Evolutionary conservation across 2,329 filamentous ascomycete genomes (phyloP).

Genomic region (Biscogniauxia sp.): DNA sequence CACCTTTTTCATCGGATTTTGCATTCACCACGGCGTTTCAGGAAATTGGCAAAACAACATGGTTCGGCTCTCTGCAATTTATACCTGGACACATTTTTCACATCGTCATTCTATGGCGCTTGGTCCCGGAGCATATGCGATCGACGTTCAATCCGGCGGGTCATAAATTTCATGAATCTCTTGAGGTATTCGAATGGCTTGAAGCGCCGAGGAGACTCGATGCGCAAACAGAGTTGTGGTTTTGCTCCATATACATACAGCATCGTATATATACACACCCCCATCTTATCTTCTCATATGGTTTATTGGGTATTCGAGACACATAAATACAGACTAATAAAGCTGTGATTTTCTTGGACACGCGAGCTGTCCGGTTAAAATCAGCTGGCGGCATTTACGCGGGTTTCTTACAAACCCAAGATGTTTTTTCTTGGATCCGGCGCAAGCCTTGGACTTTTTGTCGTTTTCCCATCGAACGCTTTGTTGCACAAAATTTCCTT

Average conservation of each 20-base stretch:
- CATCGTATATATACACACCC: slow-evolving; percentile 15
- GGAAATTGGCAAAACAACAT: slow-evolving; percentile 13
- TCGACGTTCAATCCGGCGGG: slow-evolving; percentile 13
- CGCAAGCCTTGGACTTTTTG: slow-evolving; percentile 1
- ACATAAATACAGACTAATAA: neutral
- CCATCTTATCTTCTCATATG: slow-evolving; percentile 1
- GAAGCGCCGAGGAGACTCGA: neutral
- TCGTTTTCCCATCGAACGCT: neutral
- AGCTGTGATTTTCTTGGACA: neutral
- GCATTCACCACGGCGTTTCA: slow-evolving; percentile 19
- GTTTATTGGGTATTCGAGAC: neutral
- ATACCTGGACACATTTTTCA: slow-evolving; percentile 8
- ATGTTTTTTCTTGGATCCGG: neutral
- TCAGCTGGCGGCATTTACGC: neutral
- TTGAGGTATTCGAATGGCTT: neutral
- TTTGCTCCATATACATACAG: slow-evolving; percentile 6
- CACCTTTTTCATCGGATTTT: slow-evolving; percentile 5
- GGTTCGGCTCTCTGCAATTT: slow-evolving; percentile 9
- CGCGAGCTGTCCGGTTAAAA: neutral
- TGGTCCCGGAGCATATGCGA: slow-evolving; percentile 21
- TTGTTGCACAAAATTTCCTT: neutral
- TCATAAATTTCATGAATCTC: neutral
- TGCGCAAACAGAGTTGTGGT: slow-evolving; percentile 11
- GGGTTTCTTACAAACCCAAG: neutral
- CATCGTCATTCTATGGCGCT: slow-evolving; percentile 15